Conservation (phyloP, 768 basidiomycete genomes). For the Stropharia rugosoannulata region DNA sequence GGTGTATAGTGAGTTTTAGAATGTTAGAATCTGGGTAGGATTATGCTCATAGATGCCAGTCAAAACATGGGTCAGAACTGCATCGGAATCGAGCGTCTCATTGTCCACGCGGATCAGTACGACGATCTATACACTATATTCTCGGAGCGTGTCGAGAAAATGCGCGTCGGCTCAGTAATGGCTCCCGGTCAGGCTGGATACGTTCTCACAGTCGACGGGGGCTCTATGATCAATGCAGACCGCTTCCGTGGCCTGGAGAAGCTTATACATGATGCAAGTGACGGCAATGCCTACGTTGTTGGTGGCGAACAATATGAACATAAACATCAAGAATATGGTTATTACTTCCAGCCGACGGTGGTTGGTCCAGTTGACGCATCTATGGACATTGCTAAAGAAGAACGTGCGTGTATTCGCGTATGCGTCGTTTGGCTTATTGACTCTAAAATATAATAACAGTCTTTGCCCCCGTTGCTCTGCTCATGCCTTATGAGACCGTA, state of each 20-base stretch:
- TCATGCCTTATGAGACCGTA: conserved; percentile 81
- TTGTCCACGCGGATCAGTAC: conserved; percentile 80
- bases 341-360: conserved; percentile 87
- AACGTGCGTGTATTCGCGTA: conserved; percentile 53
- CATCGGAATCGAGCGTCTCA: conserved; percentile 92
- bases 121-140: conserved; percentile 71
- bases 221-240: conserved; percentile 79
- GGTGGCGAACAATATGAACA: conserved; percentile 72
- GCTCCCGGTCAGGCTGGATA: conserved; percentile 66
- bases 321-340: conserved; percentile 65
- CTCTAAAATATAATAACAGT: conserved; percentile 42
- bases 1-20: conserved; percentile 78
- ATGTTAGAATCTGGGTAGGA: not conserved
- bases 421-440: not conserved
- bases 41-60: conserved; percentile 36
- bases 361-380: conserved; percentile 71
- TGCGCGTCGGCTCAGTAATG: conserved; percentile 80
- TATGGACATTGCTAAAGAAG: conserved; percentile 78
- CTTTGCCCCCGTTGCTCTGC: conserved; percentile 88
- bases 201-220: conserved; percentile 76
- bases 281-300: conserved; percentile 60
- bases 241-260: conserved; percentile 69
- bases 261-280: conserved; percentile 67
- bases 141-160: conserved; percentile 56
- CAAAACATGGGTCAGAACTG: conserved; percentile 96